These are phyloP conservation scores for Tilletiopsis washingtonensis DNA, from an alignment of 1,284 basidiomycete species.

Conservation along the genomic window DNA sequence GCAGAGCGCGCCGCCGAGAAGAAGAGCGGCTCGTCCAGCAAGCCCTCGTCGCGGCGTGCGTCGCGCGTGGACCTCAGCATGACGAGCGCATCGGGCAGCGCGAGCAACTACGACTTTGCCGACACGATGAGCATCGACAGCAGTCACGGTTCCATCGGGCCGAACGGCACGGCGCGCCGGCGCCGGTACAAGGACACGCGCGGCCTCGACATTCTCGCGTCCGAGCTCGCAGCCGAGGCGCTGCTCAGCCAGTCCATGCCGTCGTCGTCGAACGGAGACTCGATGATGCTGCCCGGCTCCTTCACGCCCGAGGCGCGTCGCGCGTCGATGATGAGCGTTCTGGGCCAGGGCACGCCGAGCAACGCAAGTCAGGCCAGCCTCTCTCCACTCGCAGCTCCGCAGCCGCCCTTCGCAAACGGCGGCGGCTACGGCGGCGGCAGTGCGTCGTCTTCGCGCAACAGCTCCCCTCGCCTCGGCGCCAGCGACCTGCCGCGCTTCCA, in stretches of 20 bases:
- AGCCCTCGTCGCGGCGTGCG: neutral
- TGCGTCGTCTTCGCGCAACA: neutral
- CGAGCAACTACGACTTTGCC: neutral
- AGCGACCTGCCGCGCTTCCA: neutral
- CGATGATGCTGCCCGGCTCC: neutral
- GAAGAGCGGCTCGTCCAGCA: neutral
- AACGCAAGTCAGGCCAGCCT: constrained; percentile 1
- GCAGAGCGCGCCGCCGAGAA: constrained; percentile 17
- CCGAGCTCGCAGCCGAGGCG: constrained; percentile 31
- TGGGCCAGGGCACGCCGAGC: neutral
- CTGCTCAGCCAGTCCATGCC: neutral
- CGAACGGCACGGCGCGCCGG: constrained; percentile 4
- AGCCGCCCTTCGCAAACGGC: neutral
- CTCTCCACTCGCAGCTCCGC: neutral
- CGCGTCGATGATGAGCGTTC: constrained; percentile 5
- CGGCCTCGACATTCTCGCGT: constrained; percentile 27
- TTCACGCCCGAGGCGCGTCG: neutral
- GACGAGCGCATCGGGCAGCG: neutral
- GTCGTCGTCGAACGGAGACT: neutral
- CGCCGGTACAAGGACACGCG: constrained; percentile 29
- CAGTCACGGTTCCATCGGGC: constrained; percentile 5
- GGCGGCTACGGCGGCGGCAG: neutral
- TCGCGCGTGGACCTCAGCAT: neutral
- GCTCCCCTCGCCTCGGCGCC: neutral
- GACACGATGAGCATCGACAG: neutral